These are phyloP conservation scores for Talaromyces borbonicus DNA, from an alignment of 495 filamentous ascomycete genomes.

Conservation along the genomic window DNA sequence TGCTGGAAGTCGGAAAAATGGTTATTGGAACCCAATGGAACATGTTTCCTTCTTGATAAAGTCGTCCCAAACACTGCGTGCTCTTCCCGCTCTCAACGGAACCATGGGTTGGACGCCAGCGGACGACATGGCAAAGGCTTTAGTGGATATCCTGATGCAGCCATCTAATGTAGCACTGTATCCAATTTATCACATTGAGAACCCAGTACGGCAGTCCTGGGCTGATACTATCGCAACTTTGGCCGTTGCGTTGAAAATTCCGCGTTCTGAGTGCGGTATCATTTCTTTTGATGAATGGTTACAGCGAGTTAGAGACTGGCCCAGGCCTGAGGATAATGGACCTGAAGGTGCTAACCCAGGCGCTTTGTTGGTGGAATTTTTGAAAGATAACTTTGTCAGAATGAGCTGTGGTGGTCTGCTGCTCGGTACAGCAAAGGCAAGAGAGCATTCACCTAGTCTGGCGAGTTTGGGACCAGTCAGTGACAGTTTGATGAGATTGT, in stretches of 20 bases:
- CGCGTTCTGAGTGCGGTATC: slow-evolving; percentile 16
- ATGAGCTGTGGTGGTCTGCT: slow-evolving; percentile 48
- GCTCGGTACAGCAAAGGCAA: slow-evolving; percentile 27
- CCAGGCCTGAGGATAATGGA: slow-evolving; percentile 3
- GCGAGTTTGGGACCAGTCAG: slow-evolving; percentile 23
- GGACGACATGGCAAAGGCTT: slow-evolving; percentile 24
- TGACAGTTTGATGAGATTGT: slow-evolving; percentile 27
- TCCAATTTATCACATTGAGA: slow-evolving; percentile 41
- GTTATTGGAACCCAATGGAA: slow-evolving; percentile 45
- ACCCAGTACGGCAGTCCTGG: slow-evolving; percentile 36
- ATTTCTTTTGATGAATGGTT: slow-evolving; percentile 41
- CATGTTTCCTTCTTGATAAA: slow-evolving; percentile 40
- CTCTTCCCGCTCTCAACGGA: slow-evolving; percentile 29
- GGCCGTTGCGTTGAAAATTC: slow-evolving; percentile 29
- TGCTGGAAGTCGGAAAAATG: slow-evolving; percentile 34
- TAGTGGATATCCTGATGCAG: slow-evolving; percentile 22
- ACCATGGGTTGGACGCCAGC: slow-evolving; percentile 32
- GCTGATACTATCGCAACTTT: slow-evolving; percentile 24
- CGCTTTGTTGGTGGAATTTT: slow-evolving; percentile 30
- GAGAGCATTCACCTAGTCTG: slow-evolving; percentile 36
- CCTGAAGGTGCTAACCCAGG: slow-evolving; percentile 38
- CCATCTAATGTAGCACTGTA: slow-evolving; percentile 12
- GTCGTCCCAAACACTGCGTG: slow-evolving; percentile 28
- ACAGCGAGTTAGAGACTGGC: slow-evolving; percentile 24
- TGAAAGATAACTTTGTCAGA: slow-evolving; percentile 37